Percentiles rank a stretch among this genome's conserved stretches.
These are phyloP conservation scores for Candida labiduridarum DNA, from an alignment of 1,139 yeast species.

Conservation along the genomic window DNA sequence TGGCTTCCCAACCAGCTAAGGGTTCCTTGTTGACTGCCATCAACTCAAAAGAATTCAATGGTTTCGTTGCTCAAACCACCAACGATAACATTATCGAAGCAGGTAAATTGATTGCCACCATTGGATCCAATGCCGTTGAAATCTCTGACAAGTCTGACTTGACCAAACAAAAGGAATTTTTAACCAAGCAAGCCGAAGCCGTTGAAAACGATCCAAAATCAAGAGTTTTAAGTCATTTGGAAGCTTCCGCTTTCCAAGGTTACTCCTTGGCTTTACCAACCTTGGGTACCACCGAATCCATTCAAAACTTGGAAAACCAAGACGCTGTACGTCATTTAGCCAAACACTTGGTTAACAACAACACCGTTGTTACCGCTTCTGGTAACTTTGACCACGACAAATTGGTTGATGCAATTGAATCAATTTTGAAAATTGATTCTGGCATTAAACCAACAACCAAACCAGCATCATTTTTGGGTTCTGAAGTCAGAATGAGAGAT, in stretches of 20 bases:
- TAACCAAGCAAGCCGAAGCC: conserved; percentile 40
- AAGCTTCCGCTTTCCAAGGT: conserved; percentile 83
- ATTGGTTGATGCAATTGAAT: conserved; percentile 64
- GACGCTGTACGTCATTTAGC: conserved; percentile 61
- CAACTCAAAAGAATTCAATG: conserved; percentile 56
- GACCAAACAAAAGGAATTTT: conserved; percentile 37
- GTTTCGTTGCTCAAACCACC: conserved; percentile 54
- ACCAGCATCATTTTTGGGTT: conserved; percentile 72
- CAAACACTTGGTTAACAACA: conserved; percentile 60
- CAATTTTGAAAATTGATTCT: conserved; percentile 45
- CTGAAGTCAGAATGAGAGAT: conserved; percentile 85
- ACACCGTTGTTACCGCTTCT: conserved; percentile 69
- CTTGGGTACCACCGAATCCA: conserved; percentile 68
- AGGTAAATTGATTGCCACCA: conserved; percentile 38
- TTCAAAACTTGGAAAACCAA: conserved; percentile 55
- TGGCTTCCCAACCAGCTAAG: conserved; percentile 38
- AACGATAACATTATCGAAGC: conserved; percentile 47
- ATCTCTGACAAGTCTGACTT: conserved; percentile 36
- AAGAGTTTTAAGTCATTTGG: conserved; percentile 70
- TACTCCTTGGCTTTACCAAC: conserved; percentile 76
- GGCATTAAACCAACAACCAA: conserved; percentile 58
- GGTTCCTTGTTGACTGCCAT: conserved; percentile 51
- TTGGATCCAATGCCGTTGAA: conserved; percentile 38
- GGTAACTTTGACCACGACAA: conserved; percentile 74
- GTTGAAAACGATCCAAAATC: conserved; percentile 49